Evolutionary conservation across 331 rosid genomes (phyloP).

Genomic region (Pyrus hybrid): DNA sequence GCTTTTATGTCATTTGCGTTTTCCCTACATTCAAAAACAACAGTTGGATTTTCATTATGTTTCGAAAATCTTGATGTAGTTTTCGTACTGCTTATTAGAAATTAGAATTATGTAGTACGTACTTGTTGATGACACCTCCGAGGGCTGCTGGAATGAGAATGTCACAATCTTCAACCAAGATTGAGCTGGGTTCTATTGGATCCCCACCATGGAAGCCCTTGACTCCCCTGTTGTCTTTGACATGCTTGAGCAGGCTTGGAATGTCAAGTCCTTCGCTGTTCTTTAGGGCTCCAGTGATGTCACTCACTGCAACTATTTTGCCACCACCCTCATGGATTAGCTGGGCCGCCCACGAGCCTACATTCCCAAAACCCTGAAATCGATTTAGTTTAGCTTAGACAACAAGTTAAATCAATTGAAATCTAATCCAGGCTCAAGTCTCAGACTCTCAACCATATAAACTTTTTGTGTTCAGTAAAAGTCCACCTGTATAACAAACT

Average conservation of each 20-base stretch:
- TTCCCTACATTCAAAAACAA: slow-evolving; percentile 42
- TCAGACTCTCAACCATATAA: neutral
- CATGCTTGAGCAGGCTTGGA: slow-evolving; percentile 59
- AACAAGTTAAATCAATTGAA: neutral
- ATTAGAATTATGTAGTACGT: neutral
- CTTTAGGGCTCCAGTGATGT: slow-evolving; percentile 77
- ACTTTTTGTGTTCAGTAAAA: neutral
- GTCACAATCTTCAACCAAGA: slow-evolving; percentile 83
- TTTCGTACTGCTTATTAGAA: neutral
- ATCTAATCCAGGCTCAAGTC: neutral
- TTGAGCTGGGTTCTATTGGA: slow-evolving; percentile 44
- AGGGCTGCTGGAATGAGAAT: slow-evolving; percentile 94
- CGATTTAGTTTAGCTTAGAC: neutral
- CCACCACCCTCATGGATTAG: slow-evolving; percentile 74
- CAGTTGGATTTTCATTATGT: neutral
- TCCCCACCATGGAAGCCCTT: slow-evolving; percentile 73
- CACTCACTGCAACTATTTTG: slow-evolving; percentile 86
- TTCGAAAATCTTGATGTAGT: neutral
- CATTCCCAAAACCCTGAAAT: slow-evolving; percentile 85
- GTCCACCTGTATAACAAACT: slow-evolving; percentile 70
- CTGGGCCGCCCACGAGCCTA: slow-evolving; percentile 95
- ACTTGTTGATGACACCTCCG: slow-evolving; percentile 93
- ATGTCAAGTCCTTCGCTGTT: slow-evolving; percentile 68
- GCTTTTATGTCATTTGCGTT: slow-evolving; percentile 80
- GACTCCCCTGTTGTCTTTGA: slow-evolving; percentile 45